These are phyloP conservation scores for Coniophora puteana DNA, from an alignment of 1,284 basidiomycete genomes.

Conservation along the genomic window DNA sequence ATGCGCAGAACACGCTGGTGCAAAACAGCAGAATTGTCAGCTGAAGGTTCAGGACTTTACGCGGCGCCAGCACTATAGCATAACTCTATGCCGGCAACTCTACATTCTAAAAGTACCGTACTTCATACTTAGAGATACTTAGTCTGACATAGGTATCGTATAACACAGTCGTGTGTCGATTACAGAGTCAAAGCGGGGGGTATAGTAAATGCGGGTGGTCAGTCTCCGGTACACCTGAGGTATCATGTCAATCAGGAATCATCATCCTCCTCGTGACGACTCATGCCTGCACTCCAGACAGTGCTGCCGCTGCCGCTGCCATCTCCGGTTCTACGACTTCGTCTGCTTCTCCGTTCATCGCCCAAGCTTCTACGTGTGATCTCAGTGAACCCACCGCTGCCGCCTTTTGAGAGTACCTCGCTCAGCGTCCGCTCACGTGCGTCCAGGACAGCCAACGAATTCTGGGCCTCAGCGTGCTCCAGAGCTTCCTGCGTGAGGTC, in stretches of 20 bases:
- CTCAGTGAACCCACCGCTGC: slow-evolving; percentile 73
- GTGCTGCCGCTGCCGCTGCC: slow-evolving; percentile 70
- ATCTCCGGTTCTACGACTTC: slow-evolving; percentile 52
- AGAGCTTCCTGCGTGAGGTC: slow-evolving; percentile 71
- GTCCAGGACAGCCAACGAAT: slow-evolving; percentile 67
- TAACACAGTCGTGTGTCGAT: no score
- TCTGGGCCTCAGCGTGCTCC: slow-evolving; percentile 73
- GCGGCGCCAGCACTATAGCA: no score
- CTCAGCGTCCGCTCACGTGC: slow-evolving; percentile 70
- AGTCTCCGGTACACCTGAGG: no score
- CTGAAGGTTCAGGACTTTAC: no score
- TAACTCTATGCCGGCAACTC: slow-evolving; percentile 8
- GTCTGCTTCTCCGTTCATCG: slow-evolving; percentile 52
- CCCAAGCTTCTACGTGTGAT: slow-evolving; percentile 45
- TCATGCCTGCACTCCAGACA: slow-evolving; percentile 82
- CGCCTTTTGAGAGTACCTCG: slow-evolving; percentile 72
- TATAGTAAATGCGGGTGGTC: background rate
- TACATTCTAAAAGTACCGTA: slow-evolving; percentile 20
- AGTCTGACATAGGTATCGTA: no score
- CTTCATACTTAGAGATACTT: slow-evolving; percentile 19
- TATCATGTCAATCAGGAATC: slow-evolving; percentile 22
- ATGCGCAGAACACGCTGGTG: slow-evolving; percentile 75
- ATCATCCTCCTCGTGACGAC: slow-evolving; percentile 48
- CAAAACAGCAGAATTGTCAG: no score
- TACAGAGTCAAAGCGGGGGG: no score